Evolutionary conservation across 2,329 filamentous ascomycete genomes (phyloP), one percentile per base, ranked within the genome.

Genomic region (Venturia aucupariae): DNA sequence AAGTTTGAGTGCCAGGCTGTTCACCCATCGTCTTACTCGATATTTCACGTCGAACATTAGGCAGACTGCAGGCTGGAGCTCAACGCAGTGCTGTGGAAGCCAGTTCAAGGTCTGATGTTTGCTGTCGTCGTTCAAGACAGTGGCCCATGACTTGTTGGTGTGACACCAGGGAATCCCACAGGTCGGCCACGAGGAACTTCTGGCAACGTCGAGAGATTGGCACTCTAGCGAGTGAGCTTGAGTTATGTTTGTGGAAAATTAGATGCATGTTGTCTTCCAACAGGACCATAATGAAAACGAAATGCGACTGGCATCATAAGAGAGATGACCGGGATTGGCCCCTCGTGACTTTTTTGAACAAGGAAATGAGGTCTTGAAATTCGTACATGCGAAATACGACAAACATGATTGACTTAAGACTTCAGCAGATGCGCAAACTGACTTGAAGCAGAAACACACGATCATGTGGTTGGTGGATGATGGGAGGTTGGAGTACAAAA

Each of bases 151-250:
- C 51, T 32, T 35, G 30, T 57, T 35, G 30, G 24, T 57, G 51
- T 57, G 27, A 57, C 51, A 8, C 62, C 59, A 68, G 70, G 70
- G 13, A 24, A 41, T 44, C 39, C 51, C 22, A 42, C 8, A 57
- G 24, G 48, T 17, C 27, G 15, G 6, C n/a, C 19, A 13, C 35
- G 30, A 22, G 27, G n/a, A 4, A 35, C 17, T 22, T 57, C 4
- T 8, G n/a, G 15, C 19, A 35, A 27, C 27, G 35, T 4, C 15
- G 51, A 57, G 15, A 5, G 11, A 5, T n/a, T 19, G 4, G 15
- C 8, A 35, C 27, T 19, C 24, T 10, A 11, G 51, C n/a, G 6
- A 35, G 27, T n/a, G 15, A 19, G 7, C n/a, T 55, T 10, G 15
- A 35, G 3, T n/a, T 35, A 13, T 19, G 5, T 55, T 19, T 35